Base-by-base conservation (phyloP, 345 rosid genomes). In the Gossypium arboreum region DNA sequence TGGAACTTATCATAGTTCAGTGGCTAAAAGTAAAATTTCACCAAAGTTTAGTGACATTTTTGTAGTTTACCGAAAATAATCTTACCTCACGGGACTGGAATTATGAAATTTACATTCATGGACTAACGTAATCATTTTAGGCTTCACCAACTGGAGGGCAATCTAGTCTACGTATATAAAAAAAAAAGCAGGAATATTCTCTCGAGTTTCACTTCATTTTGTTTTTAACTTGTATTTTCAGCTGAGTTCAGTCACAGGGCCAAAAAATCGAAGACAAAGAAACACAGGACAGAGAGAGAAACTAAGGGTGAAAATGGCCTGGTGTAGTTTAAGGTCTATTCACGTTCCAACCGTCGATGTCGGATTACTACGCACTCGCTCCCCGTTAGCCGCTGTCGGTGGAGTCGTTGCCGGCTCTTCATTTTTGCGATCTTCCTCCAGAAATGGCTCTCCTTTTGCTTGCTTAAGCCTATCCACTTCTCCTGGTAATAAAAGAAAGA, bases 401-500 rank as follows among this genome's bases (percentile, higher is more conserved):
- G 22, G 84, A 34, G 83, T 86, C 51, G 5, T 72, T 10, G 79
- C 75, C 16, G 81, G 81, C 69, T 73, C 81, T 41, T 58, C 68
- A 56, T 16, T 81, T 59, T 83, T 79, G 82, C 81, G 84, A 41
- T 78, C 79, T 51, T 69, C 82, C 51, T 57, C 84, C 61, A 55
- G 70, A 20, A 77, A 45, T 51, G 84, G 73, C 74, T 50, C 75
- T 34, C 83, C 85, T 15, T 86, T 86, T 59, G 88, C 94, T 76
- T 84, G 87, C 80, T 54, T 88, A 55, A 76, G 80, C 78, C 73
- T 81, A 20, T 79, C 82, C 50, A 55, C 86, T 22, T 62, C 76
- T 25, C 67, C 89, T 56, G 73, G 92, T 90, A 80, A 82, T 11
- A 3, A 24, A 64, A 27, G 5, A 10, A n/a, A 9, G 39, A n/a